Base-by-base conservation (phyloP, 2,329 filamentous ascomycete genomes). In the Didymosphaeria variabile region DNA sequence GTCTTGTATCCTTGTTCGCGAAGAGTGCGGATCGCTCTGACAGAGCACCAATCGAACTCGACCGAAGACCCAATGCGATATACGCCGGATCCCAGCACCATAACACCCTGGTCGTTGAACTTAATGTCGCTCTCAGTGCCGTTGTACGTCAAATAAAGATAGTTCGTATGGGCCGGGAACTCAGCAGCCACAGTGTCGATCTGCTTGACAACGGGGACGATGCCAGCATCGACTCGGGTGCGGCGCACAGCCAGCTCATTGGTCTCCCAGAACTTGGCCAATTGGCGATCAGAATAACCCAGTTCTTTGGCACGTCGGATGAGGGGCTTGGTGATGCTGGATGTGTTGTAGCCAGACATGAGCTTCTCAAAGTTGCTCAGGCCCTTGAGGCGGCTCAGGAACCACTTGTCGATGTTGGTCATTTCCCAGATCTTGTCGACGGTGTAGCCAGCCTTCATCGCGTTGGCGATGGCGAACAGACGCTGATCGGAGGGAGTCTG, bases 371-470 rank as follows among this genome's bases (percentile, higher is more conserved):
- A 97, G 81, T 97, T 88, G 79, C 90, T 97, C 10, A 99, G 84
- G 31, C 91, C 90, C 87, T 97, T 97, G 60, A 99, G 88, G 79
- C 93, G 94, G 80, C 88, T 89, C 67, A 99, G 82, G 85, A 98
- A 99, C 95, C 95, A 99, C 80, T 96, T 97, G 83, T 98, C 95
- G 72, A 99, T 99, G 82, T 94, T 93, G 74, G 95, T 99, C 83
- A 98, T 86, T 78, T 97, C 92, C 93, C 94, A 97, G 77, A 99
- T 97, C 82, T 97, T 95, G 75, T 98, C 92, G 38, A 98, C 94
- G 4, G 88, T 90, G 82, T 98, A 99, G 34, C 94, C 95, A 59
- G 90, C 85, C 76, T 94, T 89, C 94, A 99, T 98, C 45, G 95
- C 95, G 73, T 99, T 98, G 68, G 95, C 95, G 72, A 99, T 96